Conservation (phyloP, 257 asterid species). For the Catharanthus roseus region DNA sequence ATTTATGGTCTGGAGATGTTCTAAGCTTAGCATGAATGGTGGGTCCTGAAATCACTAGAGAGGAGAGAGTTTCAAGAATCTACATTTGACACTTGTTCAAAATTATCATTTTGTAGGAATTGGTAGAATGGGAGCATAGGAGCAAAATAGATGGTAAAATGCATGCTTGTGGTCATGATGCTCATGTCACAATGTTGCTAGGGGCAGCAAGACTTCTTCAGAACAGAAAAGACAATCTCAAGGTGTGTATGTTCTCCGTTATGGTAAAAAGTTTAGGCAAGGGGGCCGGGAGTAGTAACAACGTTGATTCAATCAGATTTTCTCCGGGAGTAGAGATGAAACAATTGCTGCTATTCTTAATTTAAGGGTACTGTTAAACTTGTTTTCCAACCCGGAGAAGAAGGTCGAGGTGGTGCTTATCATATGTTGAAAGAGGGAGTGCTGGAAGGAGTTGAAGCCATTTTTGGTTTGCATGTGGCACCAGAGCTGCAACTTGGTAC, state of each 20-base stretch:
- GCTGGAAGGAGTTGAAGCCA: conserved; percentile 59
- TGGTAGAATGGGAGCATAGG: conserved; percentile 87
- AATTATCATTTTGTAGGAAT: conserved; percentile 44
- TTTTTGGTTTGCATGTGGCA: conserved; percentile 63
- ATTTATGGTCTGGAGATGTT: background rate
- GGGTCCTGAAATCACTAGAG: background rate
- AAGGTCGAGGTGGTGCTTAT: conserved; percentile 74
- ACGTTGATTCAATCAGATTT: too few species aligned
- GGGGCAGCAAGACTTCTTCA: conserved; percentile 90
- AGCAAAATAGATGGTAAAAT: conserved; percentile 81
- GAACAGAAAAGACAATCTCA: conserved; percentile 45
- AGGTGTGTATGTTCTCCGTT: conserved; percentile 34
- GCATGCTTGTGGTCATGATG: conserved; percentile 98
- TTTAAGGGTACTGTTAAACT: conserved; percentile 78
- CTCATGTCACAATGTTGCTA: conserved; percentile 85
- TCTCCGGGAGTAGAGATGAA: background rate
- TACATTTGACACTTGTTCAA: background rate
- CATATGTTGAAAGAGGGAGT: conserved; percentile 63
- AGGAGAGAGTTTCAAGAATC: background rate
- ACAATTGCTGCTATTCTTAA: background rate
- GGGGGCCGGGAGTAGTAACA: too few species aligned
- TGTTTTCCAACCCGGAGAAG: conserved; percentile 91
- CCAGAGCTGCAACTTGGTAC: conserved; percentile 49
- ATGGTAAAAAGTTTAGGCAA: background rate
- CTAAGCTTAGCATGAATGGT: background rate